phyloP scores from a whole-genome alignment of 371 early-diverging fungal species.

The Syncephalastrum monosporum region DNA sequence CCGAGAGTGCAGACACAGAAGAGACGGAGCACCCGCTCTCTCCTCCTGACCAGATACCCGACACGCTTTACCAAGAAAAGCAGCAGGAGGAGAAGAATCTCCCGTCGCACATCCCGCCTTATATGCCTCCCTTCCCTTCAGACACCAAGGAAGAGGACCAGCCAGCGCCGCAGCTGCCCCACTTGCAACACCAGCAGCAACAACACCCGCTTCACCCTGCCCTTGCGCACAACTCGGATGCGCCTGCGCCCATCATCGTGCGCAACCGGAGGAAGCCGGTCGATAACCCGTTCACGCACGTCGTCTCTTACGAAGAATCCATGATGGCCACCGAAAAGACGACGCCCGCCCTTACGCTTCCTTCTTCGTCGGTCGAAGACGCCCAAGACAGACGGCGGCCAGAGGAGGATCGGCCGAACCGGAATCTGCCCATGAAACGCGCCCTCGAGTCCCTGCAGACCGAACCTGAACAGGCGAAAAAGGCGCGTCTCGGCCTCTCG shows the following conservation, averaged over 20 bases:
- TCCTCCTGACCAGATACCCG: neutral
- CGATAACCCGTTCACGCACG: constrained; percentile 54
- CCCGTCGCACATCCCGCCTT: constrained; percentile 41
- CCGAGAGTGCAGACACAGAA: neutral
- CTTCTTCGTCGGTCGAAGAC: neutral
- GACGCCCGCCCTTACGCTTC: constrained; percentile 5
- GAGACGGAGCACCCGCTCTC: constrained; percentile 6
- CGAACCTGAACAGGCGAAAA: constrained; percentile 13
- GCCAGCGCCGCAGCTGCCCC: constrained; percentile 5
- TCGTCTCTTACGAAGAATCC: constrained; percentile 54
- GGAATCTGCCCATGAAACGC: constrained; percentile 18
- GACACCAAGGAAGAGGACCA: constrained; percentile 28
- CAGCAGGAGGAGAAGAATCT: constrained; percentile 13
- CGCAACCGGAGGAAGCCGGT: constrained; percentile 39
- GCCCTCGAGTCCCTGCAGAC: constrained; percentile 21
- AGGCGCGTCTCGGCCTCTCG: constrained; percentile 22
- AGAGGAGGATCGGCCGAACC: constrained; percentile 7
- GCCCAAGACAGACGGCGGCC: neutral
- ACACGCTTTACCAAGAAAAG: neutral
- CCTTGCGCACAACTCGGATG: constrained; percentile 7
- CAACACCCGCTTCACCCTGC: constrained; percentile 4
- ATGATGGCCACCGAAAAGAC: constrained; percentile 27
- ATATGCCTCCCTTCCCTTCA: constrained; percentile 46
- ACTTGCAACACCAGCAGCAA: constrained; percentile 8
- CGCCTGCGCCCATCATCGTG: constrained; percentile 34